Base-by-base conservation (phyloP, 805 yeast genomes). In the Candida odintsovae region DNA sequence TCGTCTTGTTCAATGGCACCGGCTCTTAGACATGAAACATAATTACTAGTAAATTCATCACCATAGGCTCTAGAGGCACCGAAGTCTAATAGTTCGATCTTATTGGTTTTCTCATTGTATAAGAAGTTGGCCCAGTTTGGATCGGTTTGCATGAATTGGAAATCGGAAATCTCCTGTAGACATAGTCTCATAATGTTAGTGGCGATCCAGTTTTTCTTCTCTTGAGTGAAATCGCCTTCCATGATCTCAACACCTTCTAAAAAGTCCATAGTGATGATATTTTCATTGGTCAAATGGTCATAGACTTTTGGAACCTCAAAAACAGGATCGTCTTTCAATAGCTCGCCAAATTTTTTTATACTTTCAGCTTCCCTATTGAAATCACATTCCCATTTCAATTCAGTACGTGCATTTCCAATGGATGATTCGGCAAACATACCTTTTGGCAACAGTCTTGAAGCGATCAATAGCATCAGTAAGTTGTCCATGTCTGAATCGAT, bases 41-140 rank as follows among this genome's bases (percentile, higher is more conserved):
- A 94, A 56, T 82, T 76, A 5, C 62, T 59, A 40, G 86, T 81
- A 56, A 94, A 94, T 16, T 77, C 77, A 36, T 73, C 77, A 20
- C 79, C 71, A 64, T 80, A 94, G 28, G 80, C 86, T 52, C 98
- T 76, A 6, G 97, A 84, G 1, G 99, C 98, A 41, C 99, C 99
- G 67, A 94, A 94, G 68, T 94, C 99, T 44, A 94, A 70, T 46
- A 94, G 71, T 65, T 92, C 97, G 47, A 94, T 80, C 63, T 84
- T 81, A 22, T 77, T 67, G 2, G 90, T 80, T n/a, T 69, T 55
- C 29, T 72, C 72, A 60, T 94, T 90, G 69, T 86, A 90, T 49
- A 94, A 68, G 68, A 94, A 94, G 65, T 94, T 94, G 40, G 99
- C 97, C 99, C 99, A 94, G 65, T 94, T 94, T 43, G 99, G 99